A percentile compares a stretch with the other conserved stretches of the same genome.
phyloP scores from a whole-genome alignment of 2,329 filamentous ascomycete genomes.

The Graphium sp. region DNA sequence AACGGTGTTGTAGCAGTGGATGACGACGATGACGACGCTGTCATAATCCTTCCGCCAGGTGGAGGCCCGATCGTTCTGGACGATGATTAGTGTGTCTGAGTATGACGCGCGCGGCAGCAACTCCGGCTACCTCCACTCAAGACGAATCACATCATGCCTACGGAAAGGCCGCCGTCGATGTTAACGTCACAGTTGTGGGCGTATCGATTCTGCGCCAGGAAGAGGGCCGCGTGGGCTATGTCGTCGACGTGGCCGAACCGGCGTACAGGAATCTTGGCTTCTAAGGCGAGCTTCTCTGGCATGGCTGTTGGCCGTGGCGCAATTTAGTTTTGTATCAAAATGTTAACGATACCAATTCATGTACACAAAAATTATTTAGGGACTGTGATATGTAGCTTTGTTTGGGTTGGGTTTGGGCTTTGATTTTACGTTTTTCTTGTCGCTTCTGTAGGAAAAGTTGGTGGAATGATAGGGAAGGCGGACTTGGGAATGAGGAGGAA shows the following conservation, averaged over 20 bases:
- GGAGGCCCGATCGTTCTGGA: slow-evolving; percentile 52
- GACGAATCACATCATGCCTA: slow-evolving; percentile 23
- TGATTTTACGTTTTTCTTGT: no score
- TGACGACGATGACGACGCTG: slow-evolving; percentile 19
- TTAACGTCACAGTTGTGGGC: slow-evolving; percentile 79
- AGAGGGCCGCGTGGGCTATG: slow-evolving; percentile 67
- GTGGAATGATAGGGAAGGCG: no score
- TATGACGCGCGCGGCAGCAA: no score
- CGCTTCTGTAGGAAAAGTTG: no score
- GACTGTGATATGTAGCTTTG: no score
- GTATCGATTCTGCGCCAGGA: slow-evolving; percentile 63
- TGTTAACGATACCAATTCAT: neutral
- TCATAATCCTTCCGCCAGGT: slow-evolving; percentile 29
- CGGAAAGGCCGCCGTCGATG: slow-evolving; percentile 70
- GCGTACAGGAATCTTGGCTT: slow-evolving; percentile 13
- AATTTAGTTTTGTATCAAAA: slow-evolving; percentile 20
- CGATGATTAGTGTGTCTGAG: no score
- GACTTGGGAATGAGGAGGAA: neutral
- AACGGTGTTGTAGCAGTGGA: slow-evolving; percentile 22
- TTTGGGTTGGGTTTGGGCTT: no score
- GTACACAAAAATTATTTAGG: no score
- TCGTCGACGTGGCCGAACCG: slow-evolving; percentile 55
- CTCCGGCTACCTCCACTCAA: slow-evolving; percentile 4
- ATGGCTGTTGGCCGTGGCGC: slow-evolving; percentile 7
- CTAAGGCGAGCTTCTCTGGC: slow-evolving; percentile 11